phyloP scores from a whole-genome alignment of 176 grass and related monocot species.

The Ensete glaucum region DNA sequence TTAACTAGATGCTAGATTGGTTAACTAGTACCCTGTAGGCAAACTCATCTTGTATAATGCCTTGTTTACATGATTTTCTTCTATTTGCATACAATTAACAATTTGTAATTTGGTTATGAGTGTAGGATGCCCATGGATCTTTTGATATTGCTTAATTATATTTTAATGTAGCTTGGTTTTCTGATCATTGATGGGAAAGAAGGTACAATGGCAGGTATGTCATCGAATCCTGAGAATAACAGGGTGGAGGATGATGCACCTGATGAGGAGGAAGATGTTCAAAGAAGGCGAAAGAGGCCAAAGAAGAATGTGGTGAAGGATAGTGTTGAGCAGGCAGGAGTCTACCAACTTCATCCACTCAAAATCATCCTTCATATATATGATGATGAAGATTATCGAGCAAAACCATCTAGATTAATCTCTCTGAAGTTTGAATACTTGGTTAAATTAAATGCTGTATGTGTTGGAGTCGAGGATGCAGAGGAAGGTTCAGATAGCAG shows the following conservation, averaged over 20 bases:
- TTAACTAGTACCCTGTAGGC: no score
- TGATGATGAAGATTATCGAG: constrained; percentile 48
- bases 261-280: constrained; percentile 86
- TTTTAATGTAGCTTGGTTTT: neutral
- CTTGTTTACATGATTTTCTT: no score
- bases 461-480: constrained; percentile 71
- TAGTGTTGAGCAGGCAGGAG: constrained; percentile 41
- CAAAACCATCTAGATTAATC: constrained; percentile 42
- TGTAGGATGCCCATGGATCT: no score
- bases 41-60: no score
- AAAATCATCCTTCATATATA: constrained; percentile 64
- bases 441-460: constrained; percentile 81
- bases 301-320: constrained; percentile 63
- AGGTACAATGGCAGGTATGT: constrained; percentile 38
- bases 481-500: constrained; percentile 47
- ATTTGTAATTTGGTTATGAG: no score
- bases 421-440: constrained; percentile 74
- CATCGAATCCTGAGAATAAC: constrained; percentile 44
- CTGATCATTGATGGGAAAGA: neutral
- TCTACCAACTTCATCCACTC: constrained; percentile 81
- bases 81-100: no score
- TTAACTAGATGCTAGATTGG: no score
- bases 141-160: no score
- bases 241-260: constrained; percentile 78
- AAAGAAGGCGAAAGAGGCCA: constrained; percentile 84